phyloP scores from a whole-genome alignment of 106 monocot species.

The Dendrobium chrysotoxum region DNA sequence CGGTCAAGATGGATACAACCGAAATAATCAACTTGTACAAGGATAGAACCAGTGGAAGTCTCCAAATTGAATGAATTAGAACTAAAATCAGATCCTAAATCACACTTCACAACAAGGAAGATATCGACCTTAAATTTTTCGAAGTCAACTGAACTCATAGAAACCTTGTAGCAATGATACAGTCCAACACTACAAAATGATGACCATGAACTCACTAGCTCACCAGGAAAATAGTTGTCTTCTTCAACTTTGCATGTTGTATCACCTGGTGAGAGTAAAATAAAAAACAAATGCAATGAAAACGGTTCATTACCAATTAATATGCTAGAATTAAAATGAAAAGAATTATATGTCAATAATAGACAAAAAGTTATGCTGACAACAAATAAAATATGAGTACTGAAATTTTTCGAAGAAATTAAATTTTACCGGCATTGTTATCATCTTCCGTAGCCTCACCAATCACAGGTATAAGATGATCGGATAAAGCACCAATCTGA shows the following conservation, averaged over 20 bases:
- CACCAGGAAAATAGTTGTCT: conserved; percentile 36
- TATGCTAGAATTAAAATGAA: background rate
- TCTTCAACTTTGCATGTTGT: conserved; percentile 24
- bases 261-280: conserved; percentile 12
- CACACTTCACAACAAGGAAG: conserved; percentile 43
- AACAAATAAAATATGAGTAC: background rate
- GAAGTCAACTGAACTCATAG: conserved; percentile 12
- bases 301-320: background rate
- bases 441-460: conserved; percentile 20
- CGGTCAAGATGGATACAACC: conserved; percentile 19
- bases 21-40: conserved; percentile 29
- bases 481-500: conserved; percentile 44
- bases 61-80: conserved; percentile 34
- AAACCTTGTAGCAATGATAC: conserved; percentile 51
- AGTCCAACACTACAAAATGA: conserved; percentile 36
- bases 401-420: background rate
- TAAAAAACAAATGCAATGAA: background rate
- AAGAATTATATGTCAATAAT: background rate
- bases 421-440: conserved; percentile 21
- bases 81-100: conserved; percentile 43
- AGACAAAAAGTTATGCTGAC: background rate
- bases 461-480: conserved; percentile 43
- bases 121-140: conserved; percentile 23
- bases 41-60: conserved; percentile 16
- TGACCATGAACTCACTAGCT: conserved; percentile 49